Base-by-base conservation (phyloP, 768 basidiomycete species). In the Tulasnella sp. region DNA sequence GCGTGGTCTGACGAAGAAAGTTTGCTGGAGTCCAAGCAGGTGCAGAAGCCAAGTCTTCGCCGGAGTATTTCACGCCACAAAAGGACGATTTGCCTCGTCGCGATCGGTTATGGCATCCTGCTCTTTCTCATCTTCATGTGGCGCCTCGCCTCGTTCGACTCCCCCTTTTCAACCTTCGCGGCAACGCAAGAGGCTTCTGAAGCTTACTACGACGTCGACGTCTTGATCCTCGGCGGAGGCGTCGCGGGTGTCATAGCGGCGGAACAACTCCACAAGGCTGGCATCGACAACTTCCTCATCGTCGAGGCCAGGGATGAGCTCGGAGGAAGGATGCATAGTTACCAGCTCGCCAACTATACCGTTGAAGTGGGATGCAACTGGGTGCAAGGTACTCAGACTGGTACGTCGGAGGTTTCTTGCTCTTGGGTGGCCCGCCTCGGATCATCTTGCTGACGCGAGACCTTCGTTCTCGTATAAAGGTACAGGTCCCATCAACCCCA, bases 201-300 rank as follows among this genome's bases (percentile, higher is more conserved):
- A 7, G 20, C 50, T 44, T 9, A 42, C 42, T 42, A 28, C 14
- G 11, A 48, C 5, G 69, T 58, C 77, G 37, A 74, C 34, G 89
- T 92, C 20, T 88, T 93, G 50, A 90, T 93, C 75, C 87, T 93
- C 40, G 92, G 92, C 6, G 92, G 91, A 44, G 92, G 92, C 12
- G 89, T 93, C 60, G 86, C 92, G 6, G 92, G 92, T 14, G 86
- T 93, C 34, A 91, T 91, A 46, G 91, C 92, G 16, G 92, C 93
- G 16, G 16, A 18, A 89, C 90, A 41, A 89, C 91, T 0, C 86
- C 88, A 91, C 73, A 85, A 88, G 72, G 85, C 88, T 34, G 90
- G 90, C 7, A 88, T 92, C 82, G 81, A 88, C n/a, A 87, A 91
- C 83, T 92, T 92, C 83, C 83, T 91, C 78, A 87, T 93, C 72